Evolutionary conservation across 2,329 filamentous ascomycete species (phyloP), one percentile per base, ranked within the genome.

Genomic region (Pyricularia sp.): DNA sequence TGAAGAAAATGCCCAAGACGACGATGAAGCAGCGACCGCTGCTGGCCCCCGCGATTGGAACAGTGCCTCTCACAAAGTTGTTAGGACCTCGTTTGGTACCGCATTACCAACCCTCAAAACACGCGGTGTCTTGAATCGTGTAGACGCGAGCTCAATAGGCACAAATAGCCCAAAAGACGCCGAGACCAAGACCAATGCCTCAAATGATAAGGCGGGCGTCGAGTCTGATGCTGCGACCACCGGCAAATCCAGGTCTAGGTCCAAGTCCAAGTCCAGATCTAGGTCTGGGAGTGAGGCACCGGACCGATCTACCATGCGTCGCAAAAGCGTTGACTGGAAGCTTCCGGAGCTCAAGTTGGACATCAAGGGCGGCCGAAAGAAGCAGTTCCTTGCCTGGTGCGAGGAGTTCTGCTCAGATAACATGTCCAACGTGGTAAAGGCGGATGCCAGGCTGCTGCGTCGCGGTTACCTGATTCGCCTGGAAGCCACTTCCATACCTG

Each of bases 61-160:
- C 68, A 71, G 70, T 12, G 75, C 74, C n/a, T 71, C 76, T 26
- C 72, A 67, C 65, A 70, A 71, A 31, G 73, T 74, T 9, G 50
- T 77, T 66, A 71, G 75, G 55, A 76, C 72, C 4, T 76, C 75
- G 3, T 77, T 77, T 67, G 72, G 69, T 7, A 50, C 42, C 20
- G 42, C 42, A n/a, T 50, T 50, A 10, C 42, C 42, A 50, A n/a
- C 20, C 17, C 42, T 50, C 17, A 50, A 50, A 50, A 50, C 42
- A 50, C 42, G 42, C 42, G 20, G 17, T n/a, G 42, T 50, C 20
- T n/a, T 50, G 42, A 50, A 50, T 17, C 17, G 42, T 50, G 7
- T n/a, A 50, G 4, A 2, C 42, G 20, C 20, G 20, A 7, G 20
- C 42, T 50, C 42, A 20, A 10, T 17, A 3, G 42, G 9, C 1